Base-by-base conservation (phyloP, 371 early-diverging fungal genomes). In the Apophysomyces trapeziformis region DNA sequence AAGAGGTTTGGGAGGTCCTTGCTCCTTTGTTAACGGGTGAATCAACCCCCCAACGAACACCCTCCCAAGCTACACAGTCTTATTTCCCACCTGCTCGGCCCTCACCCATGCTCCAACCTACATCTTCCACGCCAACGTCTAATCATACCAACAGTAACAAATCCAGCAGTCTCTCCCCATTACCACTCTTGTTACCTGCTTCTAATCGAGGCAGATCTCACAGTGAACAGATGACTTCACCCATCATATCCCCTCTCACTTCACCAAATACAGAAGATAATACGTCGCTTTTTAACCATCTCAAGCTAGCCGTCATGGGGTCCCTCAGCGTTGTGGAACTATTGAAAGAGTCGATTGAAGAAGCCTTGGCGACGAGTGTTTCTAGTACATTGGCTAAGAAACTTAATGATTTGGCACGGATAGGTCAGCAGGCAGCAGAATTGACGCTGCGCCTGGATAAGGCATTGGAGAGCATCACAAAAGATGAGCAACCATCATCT, bases 1-100 rank as follows among this genome's bases (percentile, higher is more conserved):
- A 85, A 44, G 72, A 80, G 7, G 80, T 83, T 13, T 86, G 83
- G 77, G 77, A 82, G 32, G 72, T 71, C 12, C 64, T 87, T 21
- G 14, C 58, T n/a, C 69, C 76, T 4, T 61, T 67, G 18, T 50
- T 69, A 32, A 44, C 72, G 2, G 54, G 18, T 11, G 54, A 50
- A 21, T 50, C 54, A 21, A 50, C 54, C 9, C 54, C 54, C 7
- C 54, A 50, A 21, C 54, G 54, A 50, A 50, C 54, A 18, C 61
- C 61, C 35, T 57, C 56, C 38, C n/a, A 57, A 39, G 54, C 54
- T 9, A 21, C 16, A 5, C 54, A 50, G 21, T 50, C 54, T 21
- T 50, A 50, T 16, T 45, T 36, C 11, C 41, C 68, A 18, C 57
- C 26, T 39, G 56, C 54, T 21, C 59, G 26, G 46, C 59, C 54